A percentile compares a stretch with the other conserved stretches of the same genome.
These are phyloP conservation scores for Mimosa bimucronata DNA, from an alignment of 306 rosid genomes.

Conservation along the genomic window DNA sequence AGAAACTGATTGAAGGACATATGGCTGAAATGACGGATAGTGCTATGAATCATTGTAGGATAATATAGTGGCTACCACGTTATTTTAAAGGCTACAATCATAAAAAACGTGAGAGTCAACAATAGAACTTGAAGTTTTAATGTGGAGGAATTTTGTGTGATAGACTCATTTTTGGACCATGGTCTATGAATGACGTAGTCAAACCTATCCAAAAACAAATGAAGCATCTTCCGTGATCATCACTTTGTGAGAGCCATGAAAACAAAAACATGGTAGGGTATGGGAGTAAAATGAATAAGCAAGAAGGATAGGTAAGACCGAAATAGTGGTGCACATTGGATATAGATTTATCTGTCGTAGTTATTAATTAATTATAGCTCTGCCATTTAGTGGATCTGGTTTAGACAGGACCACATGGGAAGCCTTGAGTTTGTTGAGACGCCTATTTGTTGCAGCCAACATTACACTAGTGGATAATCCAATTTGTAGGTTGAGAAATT, in stretches of 20 bases:
- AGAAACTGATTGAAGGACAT: conserved; percentile 10
- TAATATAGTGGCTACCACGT: background rate
- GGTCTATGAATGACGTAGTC: background rate
- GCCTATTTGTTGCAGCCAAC: conserved; percentile 37
- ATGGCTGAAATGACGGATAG: conserved; percentile 26
- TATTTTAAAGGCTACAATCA: conserved; percentile 6
- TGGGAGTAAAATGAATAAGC: conserved; percentile 31
- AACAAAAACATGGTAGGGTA: conserved; percentile 46
- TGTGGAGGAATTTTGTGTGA: background rate
- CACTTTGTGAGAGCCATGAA: conserved; percentile 32
- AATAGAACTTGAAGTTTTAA: conserved; percentile 21
- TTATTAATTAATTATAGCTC: background rate
- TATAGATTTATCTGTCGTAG: conserved; percentile 45
- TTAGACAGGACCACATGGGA: conserved; percentile 60
- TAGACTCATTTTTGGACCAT: background rate
- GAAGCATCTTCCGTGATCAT: conserved; percentile 27
- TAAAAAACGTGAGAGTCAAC: background rate
- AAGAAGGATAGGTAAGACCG: conserved; percentile 26
- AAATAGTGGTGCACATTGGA: conserved; percentile 46
- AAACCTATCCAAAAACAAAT: background rate
- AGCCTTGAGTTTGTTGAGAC: conserved; percentile 35
- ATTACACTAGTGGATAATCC: conserved; percentile 21
- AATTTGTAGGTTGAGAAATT: conserved; percentile 42
- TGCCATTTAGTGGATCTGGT: conserved; percentile 46
- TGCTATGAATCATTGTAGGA: background rate